Evolutionary conservation across 2,329 filamentous ascomycete genomes (phyloP).

Genomic region (Alternaria solani): DNA sequence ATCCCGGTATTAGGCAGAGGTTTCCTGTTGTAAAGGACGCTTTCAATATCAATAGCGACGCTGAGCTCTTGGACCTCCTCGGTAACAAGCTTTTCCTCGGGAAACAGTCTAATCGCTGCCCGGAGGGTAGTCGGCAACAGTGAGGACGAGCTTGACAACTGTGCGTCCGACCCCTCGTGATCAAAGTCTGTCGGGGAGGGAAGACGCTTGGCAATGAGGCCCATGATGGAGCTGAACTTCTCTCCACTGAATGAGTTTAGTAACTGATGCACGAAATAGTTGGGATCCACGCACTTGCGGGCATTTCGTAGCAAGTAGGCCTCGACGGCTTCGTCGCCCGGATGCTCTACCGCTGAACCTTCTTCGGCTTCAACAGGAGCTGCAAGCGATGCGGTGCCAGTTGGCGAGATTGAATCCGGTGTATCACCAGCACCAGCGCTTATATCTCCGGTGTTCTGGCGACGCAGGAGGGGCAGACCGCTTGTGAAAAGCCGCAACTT

Average conservation of each 20-base stretch:
- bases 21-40: slow-evolving; percentile 34
- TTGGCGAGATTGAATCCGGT: slow-evolving; percentile 9
- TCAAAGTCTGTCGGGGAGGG: slow-evolving; percentile 25
- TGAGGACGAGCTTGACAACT: neutral
- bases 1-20: slow-evolving; percentile 28
- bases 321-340: slow-evolving; percentile 21
- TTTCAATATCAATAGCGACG: slow-evolving; percentile 44
- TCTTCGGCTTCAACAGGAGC: slow-evolving; percentile 3
- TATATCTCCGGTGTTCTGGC: slow-evolving; percentile 28
- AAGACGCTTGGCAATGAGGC: slow-evolving; percentile 25
- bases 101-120: slow-evolving; percentile 30
- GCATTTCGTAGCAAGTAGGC: slow-evolving; percentile 24
- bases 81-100: slow-evolving; percentile 31
- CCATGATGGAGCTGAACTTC: slow-evolving; percentile 23
- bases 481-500: slow-evolving; percentile 29
- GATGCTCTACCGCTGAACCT: neutral
- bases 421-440: slow-evolving; percentile 13
- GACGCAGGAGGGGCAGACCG: slow-evolving; percentile 30
- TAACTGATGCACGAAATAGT: neutral
- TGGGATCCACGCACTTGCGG: slow-evolving; percentile 21
- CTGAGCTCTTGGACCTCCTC: slow-evolving; percentile 33
- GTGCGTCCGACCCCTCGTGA: slow-evolving; percentile 10
- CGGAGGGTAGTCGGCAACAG: slow-evolving; percentile 31
- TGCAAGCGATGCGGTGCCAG: neutral
- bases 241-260: slow-evolving; percentile 19